These are phyloP conservation scores for Cryptosporidium ubiquitum DNA, from an alignment of 169 alveolate genomes.

Conservation along the genomic window DNA sequence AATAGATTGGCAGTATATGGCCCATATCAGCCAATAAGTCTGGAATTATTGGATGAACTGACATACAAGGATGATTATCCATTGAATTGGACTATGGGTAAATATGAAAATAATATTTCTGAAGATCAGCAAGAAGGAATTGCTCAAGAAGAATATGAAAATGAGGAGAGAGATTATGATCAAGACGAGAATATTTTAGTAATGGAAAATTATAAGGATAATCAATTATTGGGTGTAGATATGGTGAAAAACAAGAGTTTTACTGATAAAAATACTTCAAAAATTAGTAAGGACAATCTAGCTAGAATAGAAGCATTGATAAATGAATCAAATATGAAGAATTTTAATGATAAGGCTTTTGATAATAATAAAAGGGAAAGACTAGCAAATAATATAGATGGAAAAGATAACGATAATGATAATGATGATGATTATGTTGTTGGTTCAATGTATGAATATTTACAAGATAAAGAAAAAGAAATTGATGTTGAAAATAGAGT, in stretches of 20 bases:
- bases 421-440: neutral
- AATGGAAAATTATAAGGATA: neutral
- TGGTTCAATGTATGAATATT: slow-evolving; percentile 6
- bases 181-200: neutral
- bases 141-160: neutral
- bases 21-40: slow-evolving; percentile 56
- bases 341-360: no score
- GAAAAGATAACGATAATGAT: neutral
- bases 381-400: neutral
- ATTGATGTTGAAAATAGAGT: neutral
- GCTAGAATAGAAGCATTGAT: neutral
- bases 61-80: slow-evolving; percentile 64
- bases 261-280: neutral
- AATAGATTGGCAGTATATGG: slow-evolving; percentile 52
- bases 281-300: neutral
- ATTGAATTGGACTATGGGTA: slow-evolving; percentile 41
- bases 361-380: neutral
- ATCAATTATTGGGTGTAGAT: neutral
- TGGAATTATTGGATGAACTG: slow-evolving; percentile 56
- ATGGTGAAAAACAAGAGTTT: no score
- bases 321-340: neutral
- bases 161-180: neutral
- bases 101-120: neutral
- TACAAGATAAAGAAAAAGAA: slow-evolving; percentile 7
- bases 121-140: neutral